These are phyloP conservation scores for Aspergillus homomorphus DNA, from an alignment of 495 filamentous ascomycete genomes.

Conservation along the genomic window DNA sequence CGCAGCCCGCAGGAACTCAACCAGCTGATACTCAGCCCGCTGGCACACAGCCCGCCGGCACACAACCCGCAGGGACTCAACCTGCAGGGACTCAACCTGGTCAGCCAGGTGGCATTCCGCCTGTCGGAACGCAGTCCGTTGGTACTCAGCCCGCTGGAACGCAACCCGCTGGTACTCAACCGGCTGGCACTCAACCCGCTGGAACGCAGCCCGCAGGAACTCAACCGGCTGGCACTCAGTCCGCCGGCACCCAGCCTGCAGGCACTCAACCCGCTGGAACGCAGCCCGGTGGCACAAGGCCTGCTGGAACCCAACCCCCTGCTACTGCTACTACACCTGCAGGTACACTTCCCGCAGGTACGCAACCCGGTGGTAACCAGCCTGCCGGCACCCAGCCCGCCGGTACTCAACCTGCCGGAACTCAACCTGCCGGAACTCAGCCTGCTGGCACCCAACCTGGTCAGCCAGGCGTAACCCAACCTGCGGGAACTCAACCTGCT, in stretches of 20 bases:
- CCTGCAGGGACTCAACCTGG: no score
- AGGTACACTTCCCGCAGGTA: neutral
- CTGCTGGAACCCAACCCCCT: no score
- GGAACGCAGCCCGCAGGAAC: slow-evolving; percentile 3
- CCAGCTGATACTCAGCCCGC: no score
- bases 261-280: neutral
- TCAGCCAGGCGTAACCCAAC: neutral
- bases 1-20: no score
- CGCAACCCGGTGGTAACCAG: neutral
- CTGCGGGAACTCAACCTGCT: neutral
- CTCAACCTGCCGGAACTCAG: neutral
- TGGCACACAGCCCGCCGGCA: no score
- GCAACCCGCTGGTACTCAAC: neutral
- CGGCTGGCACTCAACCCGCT: slow-evolving; percentile 4
- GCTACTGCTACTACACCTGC: no score
- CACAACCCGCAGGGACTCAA: no score
- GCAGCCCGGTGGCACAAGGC: neutral
- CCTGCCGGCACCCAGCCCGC: neutral
- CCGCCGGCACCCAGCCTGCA: neutral
- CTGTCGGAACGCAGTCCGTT: slow-evolving; percentile 7
- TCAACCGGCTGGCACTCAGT: slow-evolving; percentile 11
- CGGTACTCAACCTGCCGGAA: neutral
- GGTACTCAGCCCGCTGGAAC: neutral
- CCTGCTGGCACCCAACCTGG: neutral
- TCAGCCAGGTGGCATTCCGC: slow-evolving; percentile 1